These are phyloP conservation scores for Arthroderma sp. DNA, from an alignment of 2,329 filamentous ascomycete species.

Conservation along the genomic window DNA sequence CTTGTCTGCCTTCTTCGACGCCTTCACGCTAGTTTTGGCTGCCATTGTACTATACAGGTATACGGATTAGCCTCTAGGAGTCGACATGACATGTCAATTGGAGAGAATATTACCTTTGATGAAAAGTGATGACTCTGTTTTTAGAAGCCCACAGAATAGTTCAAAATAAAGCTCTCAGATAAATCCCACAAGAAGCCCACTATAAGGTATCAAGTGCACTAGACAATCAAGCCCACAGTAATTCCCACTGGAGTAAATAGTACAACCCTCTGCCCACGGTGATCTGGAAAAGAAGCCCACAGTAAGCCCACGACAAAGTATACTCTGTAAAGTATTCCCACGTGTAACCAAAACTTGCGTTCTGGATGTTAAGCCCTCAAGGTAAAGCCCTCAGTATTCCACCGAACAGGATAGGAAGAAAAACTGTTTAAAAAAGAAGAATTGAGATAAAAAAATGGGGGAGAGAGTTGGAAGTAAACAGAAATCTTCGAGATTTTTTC, in stretches of 20 bases:
- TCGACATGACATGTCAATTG: too few relatives aligned
- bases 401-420: too few relatives aligned
- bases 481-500: not conserved
- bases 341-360: too few relatives aligned
- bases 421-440: too few relatives aligned
- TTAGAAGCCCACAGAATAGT: slow-evolving; percentile 14
- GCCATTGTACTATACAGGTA: too few relatives aligned
- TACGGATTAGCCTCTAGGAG: too few relatives aligned
- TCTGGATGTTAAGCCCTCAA: too few relatives aligned
- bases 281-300: slow-evolving; percentile 20
- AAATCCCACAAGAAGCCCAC: slow-evolving; percentile 5
- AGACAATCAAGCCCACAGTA: slow-evolving; percentile 9
- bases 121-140: not conserved
- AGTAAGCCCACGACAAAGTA: slow-evolving; percentile 7
- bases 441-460: too few relatives aligned
- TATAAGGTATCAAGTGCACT: too few relatives aligned
- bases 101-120: too few relatives aligned
- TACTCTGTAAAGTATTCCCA: not conserved
- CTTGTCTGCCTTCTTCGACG: slow-evolving; percentile 30
- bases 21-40: slow-evolving; percentile 6
- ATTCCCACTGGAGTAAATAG: slow-evolving; percentile 28
- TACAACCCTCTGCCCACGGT: slow-evolving; percentile 31
- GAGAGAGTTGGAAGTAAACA: too few relatives aligned
- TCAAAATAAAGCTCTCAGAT: slow-evolving; percentile 5
- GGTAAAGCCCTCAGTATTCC: too few relatives aligned